Evolutionary conservation across 2,329 filamentous ascomycete species (phyloP).

Genomic region (Nothopassalora personata): DNA sequence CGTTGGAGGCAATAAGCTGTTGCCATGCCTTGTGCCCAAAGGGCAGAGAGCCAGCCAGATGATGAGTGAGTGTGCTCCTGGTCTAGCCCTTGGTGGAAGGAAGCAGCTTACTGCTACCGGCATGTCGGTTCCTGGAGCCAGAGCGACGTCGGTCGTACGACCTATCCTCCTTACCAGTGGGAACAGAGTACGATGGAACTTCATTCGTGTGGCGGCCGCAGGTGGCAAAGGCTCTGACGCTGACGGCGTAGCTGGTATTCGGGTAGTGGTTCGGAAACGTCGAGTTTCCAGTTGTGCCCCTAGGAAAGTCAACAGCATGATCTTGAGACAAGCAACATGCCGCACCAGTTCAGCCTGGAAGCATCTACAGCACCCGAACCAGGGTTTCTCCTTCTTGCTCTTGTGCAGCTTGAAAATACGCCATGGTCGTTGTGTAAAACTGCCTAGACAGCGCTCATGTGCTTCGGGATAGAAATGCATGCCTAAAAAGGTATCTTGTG

Average conservation of each 20-base stretch:
- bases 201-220: not conserved
- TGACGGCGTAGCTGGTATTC: not conserved
- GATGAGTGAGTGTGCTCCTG: not conserved
- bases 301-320: not conserved
- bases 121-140: not conserved
- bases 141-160: not conserved
- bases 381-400: not conserved
- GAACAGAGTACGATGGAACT: not conserved
- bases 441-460: not conserved
- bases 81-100: not conserved
- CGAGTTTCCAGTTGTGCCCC: not conserved
- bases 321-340: not conserved
- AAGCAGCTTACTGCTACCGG: not conserved
- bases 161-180: not conserved
- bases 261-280: not conserved
- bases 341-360: not conserved
- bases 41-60: not conserved
- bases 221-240: not conserved
- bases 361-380: not conserved
- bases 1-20: not conserved
- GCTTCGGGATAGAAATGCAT: not conserved
- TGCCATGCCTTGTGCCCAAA: not conserved
- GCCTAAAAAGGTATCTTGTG: not conserved
- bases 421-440: not conserved
- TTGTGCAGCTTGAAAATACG: not conserved